Evolutionary conservation across 2,329 filamentous ascomycete genomes (phyloP).

Genomic region (Elsinoe batatas): DNA sequence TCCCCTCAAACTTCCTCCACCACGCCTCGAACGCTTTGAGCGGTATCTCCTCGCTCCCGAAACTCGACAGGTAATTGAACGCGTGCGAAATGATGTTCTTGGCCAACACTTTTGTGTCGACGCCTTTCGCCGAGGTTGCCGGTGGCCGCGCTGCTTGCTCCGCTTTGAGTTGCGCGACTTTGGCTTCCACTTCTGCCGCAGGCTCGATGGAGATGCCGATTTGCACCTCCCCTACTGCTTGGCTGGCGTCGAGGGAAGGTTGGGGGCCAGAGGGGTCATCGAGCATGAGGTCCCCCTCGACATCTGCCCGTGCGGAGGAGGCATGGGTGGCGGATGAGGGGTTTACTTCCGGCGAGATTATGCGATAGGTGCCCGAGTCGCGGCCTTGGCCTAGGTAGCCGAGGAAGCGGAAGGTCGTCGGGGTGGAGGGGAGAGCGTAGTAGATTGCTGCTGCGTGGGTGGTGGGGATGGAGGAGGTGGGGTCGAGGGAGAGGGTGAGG

Average conservation of each 20-base stretch:
- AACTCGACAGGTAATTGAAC: conserved; percentile 90
- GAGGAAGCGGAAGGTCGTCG: conserved; percentile 63
- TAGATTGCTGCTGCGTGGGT: conserved; percentile 84
- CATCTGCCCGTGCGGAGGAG: conserved; percentile 32
- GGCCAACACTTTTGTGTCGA: conserved; percentile 68
- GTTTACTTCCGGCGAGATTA: conserved; percentile 39
- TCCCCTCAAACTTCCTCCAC: conserved; percentile 94
- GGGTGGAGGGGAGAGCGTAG: conserved; percentile 54
- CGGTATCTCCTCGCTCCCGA: conserved; percentile 83
- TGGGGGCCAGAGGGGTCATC: conserved; percentile 26
- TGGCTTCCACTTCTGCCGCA: conserved; percentile 57
- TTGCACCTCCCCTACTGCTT: conserved; percentile 45
- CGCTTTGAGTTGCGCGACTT: conserved; percentile 51
- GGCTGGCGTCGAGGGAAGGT: conserved; percentile 15
- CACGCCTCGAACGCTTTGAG: conserved; percentile 91
- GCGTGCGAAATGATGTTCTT: conserved; percentile 94
- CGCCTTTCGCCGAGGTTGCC: conserved; percentile 32
- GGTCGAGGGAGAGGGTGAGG: conserved; percentile 81
- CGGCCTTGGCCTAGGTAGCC: conserved; percentile 85
- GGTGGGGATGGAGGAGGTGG: conserved; percentile 61
- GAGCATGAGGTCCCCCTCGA: conserved; percentile 41
- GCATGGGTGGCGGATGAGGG: conserved; percentile 29
- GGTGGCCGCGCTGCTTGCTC: conserved; percentile 21
- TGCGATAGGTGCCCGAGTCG: conserved; percentile 82
- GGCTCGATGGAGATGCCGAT: conserved; percentile 78